These are phyloP conservation scores for Thraustochytrium sp. DNA, from an alignment of 352 stramenopile species.

Conservation along the genomic window DNA sequence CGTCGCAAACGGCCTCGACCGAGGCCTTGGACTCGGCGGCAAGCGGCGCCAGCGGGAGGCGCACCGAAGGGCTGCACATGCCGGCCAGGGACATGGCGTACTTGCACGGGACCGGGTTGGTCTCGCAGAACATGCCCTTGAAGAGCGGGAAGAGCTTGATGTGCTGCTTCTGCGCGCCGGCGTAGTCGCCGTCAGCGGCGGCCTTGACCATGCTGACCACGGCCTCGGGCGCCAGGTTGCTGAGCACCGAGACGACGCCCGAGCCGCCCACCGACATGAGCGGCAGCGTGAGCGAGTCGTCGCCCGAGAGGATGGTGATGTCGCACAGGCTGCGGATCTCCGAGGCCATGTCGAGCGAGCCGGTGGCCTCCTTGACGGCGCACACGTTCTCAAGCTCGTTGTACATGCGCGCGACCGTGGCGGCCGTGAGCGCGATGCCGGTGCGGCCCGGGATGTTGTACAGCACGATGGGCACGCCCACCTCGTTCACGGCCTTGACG, in stretches of 20 bases:
- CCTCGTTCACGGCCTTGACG: conserved; percentile 65
- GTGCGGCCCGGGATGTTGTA: conserved; percentile 85
- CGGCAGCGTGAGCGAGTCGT: conserved; percentile 79
- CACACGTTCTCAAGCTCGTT: conserved; percentile 74
- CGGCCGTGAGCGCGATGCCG: conserved; percentile 70
- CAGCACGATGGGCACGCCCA: conserved; percentile 74
- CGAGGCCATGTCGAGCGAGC: conserved; percentile 74
- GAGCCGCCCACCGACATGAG: conserved; percentile 78
- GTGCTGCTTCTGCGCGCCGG: conserved; percentile 67
- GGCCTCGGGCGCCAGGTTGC: conserved; percentile 73
- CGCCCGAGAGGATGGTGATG: conserved; percentile 79
- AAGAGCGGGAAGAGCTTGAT: conserved; percentile 75
- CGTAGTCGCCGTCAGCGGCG: conserved; percentile 70
- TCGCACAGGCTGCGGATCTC: conserved; percentile 78
- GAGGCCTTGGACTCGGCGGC: conserved; percentile 52
- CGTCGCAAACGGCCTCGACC: conserved; percentile 11
- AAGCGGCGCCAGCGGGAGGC: conserved; percentile 67
- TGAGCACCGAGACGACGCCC: conserved; percentile 80
- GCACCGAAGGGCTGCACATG: conserved; percentile 67
- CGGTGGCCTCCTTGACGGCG: conserved; percentile 81
- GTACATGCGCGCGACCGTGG: conserved; percentile 61
- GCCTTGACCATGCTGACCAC: conserved; percentile 70
- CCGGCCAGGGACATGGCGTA: conserved; percentile 69
- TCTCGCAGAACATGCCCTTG: conserved; percentile 80
- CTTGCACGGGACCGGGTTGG: conserved; percentile 83